Evolutionary conservation across 1,284 basidiomycete species (phyloP).

Genomic region (Moesziomyces sp.): DNA sequence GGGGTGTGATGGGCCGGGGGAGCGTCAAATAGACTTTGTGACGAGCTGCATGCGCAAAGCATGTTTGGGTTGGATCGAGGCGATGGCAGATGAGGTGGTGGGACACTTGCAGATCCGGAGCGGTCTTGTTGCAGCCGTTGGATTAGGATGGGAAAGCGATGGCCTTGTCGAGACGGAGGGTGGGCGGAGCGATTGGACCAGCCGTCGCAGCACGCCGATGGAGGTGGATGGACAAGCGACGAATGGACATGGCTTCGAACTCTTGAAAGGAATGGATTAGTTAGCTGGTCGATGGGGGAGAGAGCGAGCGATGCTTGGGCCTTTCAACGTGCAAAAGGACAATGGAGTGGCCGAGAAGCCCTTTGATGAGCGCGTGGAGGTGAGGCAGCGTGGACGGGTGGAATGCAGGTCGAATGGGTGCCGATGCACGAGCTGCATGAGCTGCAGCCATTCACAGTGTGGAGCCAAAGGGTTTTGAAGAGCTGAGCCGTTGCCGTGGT

Average conservation of each 20-base stretch:
- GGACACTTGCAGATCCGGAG: constrained; percentile 1
- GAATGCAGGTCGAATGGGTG: not conserved
- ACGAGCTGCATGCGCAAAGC: constrained; percentile 16
- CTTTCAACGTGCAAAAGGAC: not conserved
- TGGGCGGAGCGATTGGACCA: not conserved
- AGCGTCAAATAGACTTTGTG: constrained; percentile 1
- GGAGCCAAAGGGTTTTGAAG: not conserved
- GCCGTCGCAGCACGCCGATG: too few relatives aligned
- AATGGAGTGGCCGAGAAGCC: not conserved
- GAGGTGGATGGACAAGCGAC: too few relatives aligned
- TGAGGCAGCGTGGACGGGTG: not conserved
- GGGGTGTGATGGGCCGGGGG: constrained; percentile 8
- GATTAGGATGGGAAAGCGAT: constrained; percentile 2
- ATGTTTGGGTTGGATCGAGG: constrained; percentile 14
- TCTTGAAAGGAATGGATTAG: too few relatives aligned
- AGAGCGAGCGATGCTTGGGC: too few relatives aligned
- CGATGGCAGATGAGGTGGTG: constrained; percentile 24
- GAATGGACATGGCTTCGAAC: too few relatives aligned
- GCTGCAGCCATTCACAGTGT: constrained; percentile 6
- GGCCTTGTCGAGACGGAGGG: constrained; percentile 1
- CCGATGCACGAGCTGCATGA: constrained; percentile 12
- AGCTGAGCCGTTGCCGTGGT: not conserved
- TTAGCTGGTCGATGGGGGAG: too few relatives aligned
- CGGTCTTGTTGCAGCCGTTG: too few relatives aligned
- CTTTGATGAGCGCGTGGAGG: not conserved